These are phyloP conservation scores for sunflower (Helianthus annuus) DNA, from an alignment of 129 eudicot genomes.

Conservation along the genomic window HanXRQr2.0-SUNRISE NC_035442.2:9138817-9139316, in stretches of 20 bases:
- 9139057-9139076: background rate
- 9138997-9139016: slow-evolving; percentile 31
- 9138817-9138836: background rate
- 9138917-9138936: slow-evolving; percentile 14
- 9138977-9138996: background rate
- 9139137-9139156: no score
- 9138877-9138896: slow-evolving; percentile 26
- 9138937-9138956: background rate
- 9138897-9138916: background rate
- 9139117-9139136: no score
- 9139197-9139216: no score
- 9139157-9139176: no score
- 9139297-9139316: no score
- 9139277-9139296: no score
- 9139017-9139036: background rate
- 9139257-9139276: no score
- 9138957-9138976: background rate
- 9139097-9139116: no score
- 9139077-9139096: background rate
- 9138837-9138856: background rate
- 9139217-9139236: no score
- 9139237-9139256: no score
- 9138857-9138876: background rate
- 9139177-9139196: no score
- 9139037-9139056: background rate